These are phyloP conservation scores for Albizia julibrissin DNA, from an alignment of 306 rosid genomes.

Conservation along the genomic window DNA sequence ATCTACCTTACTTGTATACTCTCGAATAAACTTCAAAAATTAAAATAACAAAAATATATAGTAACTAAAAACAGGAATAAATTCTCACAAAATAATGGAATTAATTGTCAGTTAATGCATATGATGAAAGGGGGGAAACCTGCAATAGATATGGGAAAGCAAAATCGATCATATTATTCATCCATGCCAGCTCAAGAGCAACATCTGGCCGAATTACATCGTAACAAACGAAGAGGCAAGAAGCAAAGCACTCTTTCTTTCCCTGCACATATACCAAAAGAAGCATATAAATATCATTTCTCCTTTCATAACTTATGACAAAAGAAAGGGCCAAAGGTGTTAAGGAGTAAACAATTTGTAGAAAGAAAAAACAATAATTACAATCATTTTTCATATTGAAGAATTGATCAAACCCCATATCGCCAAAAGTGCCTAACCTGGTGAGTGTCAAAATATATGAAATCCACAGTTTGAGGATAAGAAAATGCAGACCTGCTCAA, in stretches of 20 bases:
- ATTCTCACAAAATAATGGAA: background rate
- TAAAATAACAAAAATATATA: background rate
- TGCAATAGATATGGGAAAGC: conserved; percentile 89
- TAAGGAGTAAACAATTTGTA: background rate
- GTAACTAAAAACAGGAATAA: conserved; percentile 21
- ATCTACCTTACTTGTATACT: conserved; percentile 84
- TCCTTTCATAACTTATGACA: conserved; percentile 16
- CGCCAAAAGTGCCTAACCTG: conserved; percentile 7
- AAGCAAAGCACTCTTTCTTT: conserved; percentile 96
- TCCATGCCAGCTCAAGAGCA: conserved; percentile 92
- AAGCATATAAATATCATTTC: conserved; percentile 7
- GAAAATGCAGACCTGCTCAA: conserved; percentile 64
- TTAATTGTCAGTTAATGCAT: conserved; percentile 1
- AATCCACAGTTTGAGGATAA: conserved; percentile 7
- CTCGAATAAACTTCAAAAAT: conserved; percentile 71
- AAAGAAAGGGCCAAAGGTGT: conserved; percentile 13
- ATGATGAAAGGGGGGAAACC: conserved; percentile 39
- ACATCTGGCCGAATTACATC: conserved; percentile 83
- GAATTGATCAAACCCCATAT: conserved; percentile 8
- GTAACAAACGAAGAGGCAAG: conserved; percentile 94
- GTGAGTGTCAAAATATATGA: background rate
- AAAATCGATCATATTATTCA: conserved; percentile 89
- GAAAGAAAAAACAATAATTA: background rate
- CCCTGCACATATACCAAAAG: conserved; percentile 58
- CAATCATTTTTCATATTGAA: conserved; percentile 20